phyloP scores from a whole-genome alignment of 2,329 filamentous ascomycete species.

The Sclerotinia spermophila region DNA sequence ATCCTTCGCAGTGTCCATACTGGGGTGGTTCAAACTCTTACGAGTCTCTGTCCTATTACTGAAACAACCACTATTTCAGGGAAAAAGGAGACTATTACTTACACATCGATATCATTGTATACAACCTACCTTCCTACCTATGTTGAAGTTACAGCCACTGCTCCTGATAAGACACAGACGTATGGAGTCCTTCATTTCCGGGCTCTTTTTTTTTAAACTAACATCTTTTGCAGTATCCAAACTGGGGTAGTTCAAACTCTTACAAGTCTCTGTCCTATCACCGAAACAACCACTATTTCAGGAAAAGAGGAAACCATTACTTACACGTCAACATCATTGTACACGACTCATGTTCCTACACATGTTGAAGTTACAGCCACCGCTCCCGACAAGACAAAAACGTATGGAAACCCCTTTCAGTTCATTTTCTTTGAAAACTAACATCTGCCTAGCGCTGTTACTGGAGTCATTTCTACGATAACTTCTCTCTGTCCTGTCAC shows the following conservation, averaged over 20 bases:
- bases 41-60: slow-evolving; percentile 37
- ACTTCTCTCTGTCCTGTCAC: slow-evolving; percentile 38
- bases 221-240: not conserved
- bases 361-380: slow-evolving; percentile 7
- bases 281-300: slow-evolving; percentile 19
- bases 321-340: slow-evolving; percentile 10
- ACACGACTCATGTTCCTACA: slow-evolving; percentile 1
- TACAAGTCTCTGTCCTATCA: slow-evolving; percentile 37
- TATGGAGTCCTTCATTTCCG: not conserved
- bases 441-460: not conserved
- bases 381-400: not conserved
- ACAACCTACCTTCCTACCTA: slow-evolving; percentile 5
- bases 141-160: slow-evolving; percentile 11
- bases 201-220: not conserved
- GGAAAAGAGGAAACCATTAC: slow-evolving; percentile 11
- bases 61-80: slow-evolving; percentile 17
- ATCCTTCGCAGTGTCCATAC: not conserved
- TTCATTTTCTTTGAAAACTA: not conserved
- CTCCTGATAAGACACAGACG: not conserved
- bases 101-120: slow-evolving; percentile 6
- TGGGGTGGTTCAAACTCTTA: slow-evolving; percentile 8
- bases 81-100: not conserved
- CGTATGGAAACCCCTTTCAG: not conserved
- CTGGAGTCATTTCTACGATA: slow-evolving; percentile 7
- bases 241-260: slow-evolving; percentile 10